Evolutionary conservation across 306 rosid genomes (phyloP).

Genomic region (Astragalus glycyphyllos): DNA sequence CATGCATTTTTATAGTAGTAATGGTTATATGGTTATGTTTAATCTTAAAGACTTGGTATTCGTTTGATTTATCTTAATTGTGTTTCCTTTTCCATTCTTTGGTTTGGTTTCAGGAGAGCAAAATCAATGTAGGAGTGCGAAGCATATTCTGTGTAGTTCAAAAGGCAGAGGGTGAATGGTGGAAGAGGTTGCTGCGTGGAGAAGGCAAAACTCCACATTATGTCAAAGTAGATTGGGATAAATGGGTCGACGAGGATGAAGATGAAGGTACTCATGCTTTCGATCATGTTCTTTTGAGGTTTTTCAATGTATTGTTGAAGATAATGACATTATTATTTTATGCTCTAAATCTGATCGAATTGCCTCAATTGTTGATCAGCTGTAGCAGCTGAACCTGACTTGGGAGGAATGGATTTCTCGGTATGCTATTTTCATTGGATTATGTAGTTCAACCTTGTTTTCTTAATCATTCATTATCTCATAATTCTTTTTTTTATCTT

Average conservation of each 20-base stretch:
- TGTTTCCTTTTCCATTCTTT: background rate
- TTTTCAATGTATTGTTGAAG: background rate
- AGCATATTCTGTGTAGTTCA: conserved; percentile 76
- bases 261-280: conserved; percentile 53
- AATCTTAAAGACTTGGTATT: no score
- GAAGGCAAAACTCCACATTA: conserved; percentile 86
- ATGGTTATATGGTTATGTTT: no score
- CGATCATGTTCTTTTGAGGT: background rate
- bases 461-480: background rate
- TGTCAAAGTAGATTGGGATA: conserved; percentile 96
- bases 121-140: conserved; percentile 79
- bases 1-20: no score
- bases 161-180: conserved; percentile 91
- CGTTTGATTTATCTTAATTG: background rate
- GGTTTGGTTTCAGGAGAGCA: conserved; percentile 72
- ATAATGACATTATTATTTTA: background rate
- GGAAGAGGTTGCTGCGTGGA: conserved; percentile 77
- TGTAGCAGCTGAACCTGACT: conserved; percentile 71
- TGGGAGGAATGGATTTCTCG: conserved; percentile 99
- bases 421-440: conserved; percentile 54
- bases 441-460: conserved; percentile 7
- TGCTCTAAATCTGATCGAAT: background rate
- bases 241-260: conserved; percentile 96
- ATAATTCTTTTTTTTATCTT: conserved; percentile 37
- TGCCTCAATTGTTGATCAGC: conserved; percentile 40